phyloP scores from a whole-genome alignment of 345 rosid genomes.

The Brassica nigra region DNA sequence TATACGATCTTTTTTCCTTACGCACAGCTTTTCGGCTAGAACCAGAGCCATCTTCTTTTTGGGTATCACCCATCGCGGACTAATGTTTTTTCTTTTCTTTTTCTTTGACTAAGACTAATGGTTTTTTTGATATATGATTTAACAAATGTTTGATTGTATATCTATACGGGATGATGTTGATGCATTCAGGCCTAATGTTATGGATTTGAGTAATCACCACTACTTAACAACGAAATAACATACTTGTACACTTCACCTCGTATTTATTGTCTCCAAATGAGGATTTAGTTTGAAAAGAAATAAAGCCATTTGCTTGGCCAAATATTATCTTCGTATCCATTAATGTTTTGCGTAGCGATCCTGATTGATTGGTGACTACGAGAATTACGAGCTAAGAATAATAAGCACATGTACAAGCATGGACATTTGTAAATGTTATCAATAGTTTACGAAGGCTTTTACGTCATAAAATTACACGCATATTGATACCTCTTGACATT shows the following conservation, averaged over 20 bases:
- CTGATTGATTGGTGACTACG: slow-evolving; percentile 21
- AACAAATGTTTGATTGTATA: neutral
- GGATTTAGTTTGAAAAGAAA: neutral
- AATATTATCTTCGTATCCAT: neutral
- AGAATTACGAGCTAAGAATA: slow-evolving; percentile 33
- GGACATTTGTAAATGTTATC: neutral
- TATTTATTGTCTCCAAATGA: slow-evolving; percentile 1
- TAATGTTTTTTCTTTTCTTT: neutral
- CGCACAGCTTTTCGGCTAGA: slow-evolving; percentile 15
- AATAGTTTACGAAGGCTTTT: slow-evolving; percentile 26
- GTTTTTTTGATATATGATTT: neutral
- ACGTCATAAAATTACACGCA: slow-evolving; percentile 30
- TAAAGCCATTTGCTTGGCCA: slow-evolving; percentile 19
- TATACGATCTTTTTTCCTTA: slow-evolving; percentile 13
- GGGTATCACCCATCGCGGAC: slow-evolving; percentile 22
- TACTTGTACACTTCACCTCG: slow-evolving; percentile 11
- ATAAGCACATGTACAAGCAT: slow-evolving; percentile 24
- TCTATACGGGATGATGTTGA: slow-evolving; percentile 3
- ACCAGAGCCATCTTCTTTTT: slow-evolving; percentile 24
- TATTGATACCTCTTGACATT: slow-evolving; percentile 34
- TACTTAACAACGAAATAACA: slow-evolving; percentile 19
- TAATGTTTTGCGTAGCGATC: slow-evolving; percentile 18
- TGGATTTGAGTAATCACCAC: slow-evolving; percentile 30
- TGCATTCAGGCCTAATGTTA: slow-evolving; percentile 16
- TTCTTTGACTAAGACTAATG: no score